Conservation (phyloP, 179 eudicot genomes). For the Carnegiea gigantea region DNA sequence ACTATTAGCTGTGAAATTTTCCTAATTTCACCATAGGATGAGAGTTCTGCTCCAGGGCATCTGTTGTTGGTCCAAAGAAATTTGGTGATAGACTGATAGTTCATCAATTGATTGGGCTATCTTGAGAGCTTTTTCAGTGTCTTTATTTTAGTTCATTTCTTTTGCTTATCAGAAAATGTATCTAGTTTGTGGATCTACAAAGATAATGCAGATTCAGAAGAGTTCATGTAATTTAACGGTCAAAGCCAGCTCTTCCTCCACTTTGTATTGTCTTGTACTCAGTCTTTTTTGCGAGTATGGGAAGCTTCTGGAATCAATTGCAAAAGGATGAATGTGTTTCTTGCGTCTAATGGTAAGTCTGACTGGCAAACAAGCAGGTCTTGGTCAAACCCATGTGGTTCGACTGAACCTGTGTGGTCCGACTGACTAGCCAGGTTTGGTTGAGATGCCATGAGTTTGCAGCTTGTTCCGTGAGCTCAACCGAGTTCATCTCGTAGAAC, state of each 20-base stretch:
- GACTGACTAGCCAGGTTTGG: too few relatives aligned
- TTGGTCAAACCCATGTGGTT: too few relatives aligned
- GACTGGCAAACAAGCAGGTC: too few relatives aligned
- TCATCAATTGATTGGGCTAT: conserved; percentile 7
- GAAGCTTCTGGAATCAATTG: background rate
- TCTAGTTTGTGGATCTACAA: background rate
- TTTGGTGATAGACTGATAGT: background rate
- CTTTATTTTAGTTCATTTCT: background rate
- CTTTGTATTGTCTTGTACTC: background rate
- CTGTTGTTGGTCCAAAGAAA: background rate
- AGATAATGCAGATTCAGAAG: background rate
- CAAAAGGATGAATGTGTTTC: too few relatives aligned
- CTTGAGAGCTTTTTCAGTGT: background rate
- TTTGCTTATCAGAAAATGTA: conserved; percentile 2
- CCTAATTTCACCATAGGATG: background rate
- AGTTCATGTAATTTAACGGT: background rate
- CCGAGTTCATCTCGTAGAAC: too few relatives aligned
- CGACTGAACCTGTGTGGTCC: too few relatives aligned
- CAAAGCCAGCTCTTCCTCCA: background rate
- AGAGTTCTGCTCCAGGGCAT: conserved; percentile 4
- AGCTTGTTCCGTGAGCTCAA: too few relatives aligned
- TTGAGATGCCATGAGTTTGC: too few relatives aligned
- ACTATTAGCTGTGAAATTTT: background rate
- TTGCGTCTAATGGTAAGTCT: too few relatives aligned
- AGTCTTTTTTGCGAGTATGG: background rate